Conservation (phyloP, 139 green algal species). For the Spirogloea muscicola region DNA sequence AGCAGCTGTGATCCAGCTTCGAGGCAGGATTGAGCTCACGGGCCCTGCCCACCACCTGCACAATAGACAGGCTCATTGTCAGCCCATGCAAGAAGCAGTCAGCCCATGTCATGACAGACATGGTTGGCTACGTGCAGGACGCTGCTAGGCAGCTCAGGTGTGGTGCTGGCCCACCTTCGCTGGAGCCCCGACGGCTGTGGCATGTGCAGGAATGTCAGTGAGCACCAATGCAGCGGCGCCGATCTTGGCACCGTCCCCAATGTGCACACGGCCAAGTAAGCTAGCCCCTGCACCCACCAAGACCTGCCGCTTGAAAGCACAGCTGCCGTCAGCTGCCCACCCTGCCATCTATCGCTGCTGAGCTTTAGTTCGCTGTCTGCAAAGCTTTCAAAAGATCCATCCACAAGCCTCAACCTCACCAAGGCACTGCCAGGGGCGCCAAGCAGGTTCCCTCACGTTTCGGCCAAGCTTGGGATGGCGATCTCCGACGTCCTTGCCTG, state of each 20-base stretch:
- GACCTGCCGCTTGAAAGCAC: slow-evolving; percentile 1
- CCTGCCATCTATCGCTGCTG: background rate
- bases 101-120: too few relatives aligned
- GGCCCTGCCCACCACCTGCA: too few relatives aligned
- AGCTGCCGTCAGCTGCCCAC: background rate
- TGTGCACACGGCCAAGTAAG: slow-evolving; percentile 33
- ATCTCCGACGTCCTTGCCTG: slow-evolving; percentile 90
- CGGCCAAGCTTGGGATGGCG: slow-evolving; percentile 88
- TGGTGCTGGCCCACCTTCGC: too few relatives aligned
- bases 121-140: too few relatives aligned
- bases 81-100: too few relatives aligned
- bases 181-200: slow-evolving; percentile 22
- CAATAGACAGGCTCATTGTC: too few relatives aligned
- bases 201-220: slow-evolving; percentile 31
- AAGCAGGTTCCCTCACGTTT: slow-evolving; percentile 60
- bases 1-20: too few relatives aligned
- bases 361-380: background rate
- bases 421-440: background rate
- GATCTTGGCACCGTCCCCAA: slow-evolving; percentile 30
- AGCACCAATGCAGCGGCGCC: slow-evolving; percentile 21
- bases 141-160: too few relatives aligned
- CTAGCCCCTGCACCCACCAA: slow-evolving; percentile 22
- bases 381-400: background rate
- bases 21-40: too few relatives aligned
- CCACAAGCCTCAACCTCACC: background rate